A percentile compares a stretch with the other conserved stretches of the same genome.
Conservation (phyloP, 2,329 filamentous ascomycete species). For the Zelopaecilomyces penicillatus region DNA sequence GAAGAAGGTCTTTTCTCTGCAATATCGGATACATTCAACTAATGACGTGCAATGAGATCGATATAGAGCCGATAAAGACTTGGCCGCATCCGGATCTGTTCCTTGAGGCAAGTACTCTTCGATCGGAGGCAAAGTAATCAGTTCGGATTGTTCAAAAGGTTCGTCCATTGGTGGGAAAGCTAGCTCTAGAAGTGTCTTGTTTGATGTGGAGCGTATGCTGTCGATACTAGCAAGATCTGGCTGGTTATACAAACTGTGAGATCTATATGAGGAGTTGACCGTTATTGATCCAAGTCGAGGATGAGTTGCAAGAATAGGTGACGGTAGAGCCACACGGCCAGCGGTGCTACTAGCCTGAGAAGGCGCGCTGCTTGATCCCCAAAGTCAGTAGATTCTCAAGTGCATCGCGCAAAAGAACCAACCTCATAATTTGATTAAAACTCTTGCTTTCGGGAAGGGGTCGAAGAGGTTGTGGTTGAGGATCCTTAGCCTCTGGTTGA, state of each 20-base stretch:
- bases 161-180: slow-evolving; percentile 54
- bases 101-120: slow-evolving; percentile 69
- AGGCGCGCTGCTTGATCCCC: slow-evolving; percentile 18
- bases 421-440: slow-evolving; percentile 45
- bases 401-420: slow-evolving; percentile 6
- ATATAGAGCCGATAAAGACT: slow-evolving; percentile 79
- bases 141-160: slow-evolving; percentile 49
- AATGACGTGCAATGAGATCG: slow-evolving; percentile 91
- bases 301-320: slow-evolving; percentile 20
- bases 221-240: slow-evolving; percentile 48
- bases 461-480: slow-evolving; percentile 36
- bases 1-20: slow-evolving; percentile 94
- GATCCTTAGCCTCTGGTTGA: slow-evolving; percentile 38
- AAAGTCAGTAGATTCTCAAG: neutral
- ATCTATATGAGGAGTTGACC: slow-evolving; percentile 13
- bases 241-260: slow-evolving; percentile 50
- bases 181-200: slow-evolving; percentile 51
- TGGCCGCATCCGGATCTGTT: slow-evolving; percentile 80
- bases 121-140: slow-evolving; percentile 77
- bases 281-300: slow-evolving; percentile 8
- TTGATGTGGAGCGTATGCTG: slow-evolving; percentile 47
- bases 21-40: slow-evolving; percentile 90
- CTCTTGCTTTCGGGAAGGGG: slow-evolving; percentile 40
- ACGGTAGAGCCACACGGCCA: slow-evolving; percentile 18
- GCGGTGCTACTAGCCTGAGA: slow-evolving; percentile 22